These are phyloP conservation scores for Letharia columbiana DNA, from an alignment of 495 filamentous ascomycete species.

Conservation along the genomic window DNA sequence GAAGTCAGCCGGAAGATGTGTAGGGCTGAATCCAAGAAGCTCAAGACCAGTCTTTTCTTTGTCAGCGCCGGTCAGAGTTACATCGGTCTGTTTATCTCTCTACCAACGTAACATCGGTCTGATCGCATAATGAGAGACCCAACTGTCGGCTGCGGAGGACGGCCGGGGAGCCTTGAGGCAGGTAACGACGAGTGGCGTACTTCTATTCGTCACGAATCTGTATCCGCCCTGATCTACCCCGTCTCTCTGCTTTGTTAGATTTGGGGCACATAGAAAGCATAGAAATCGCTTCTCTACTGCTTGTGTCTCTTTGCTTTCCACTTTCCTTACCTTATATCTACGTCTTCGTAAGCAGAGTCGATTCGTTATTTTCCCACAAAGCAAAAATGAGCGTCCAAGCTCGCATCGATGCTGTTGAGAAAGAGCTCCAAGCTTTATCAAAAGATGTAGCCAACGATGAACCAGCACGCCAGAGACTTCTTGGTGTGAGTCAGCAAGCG, in stretches of 20 bases:
- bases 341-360: neutral
- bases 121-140: neutral
- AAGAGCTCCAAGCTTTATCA: neutral
- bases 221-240: too few species aligned
- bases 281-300: neutral
- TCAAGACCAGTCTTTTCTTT: neutral
- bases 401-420: conserved; percentile 1
- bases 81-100: neutral
- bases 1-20: neutral
- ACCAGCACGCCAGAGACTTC: neutral
- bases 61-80: neutral
- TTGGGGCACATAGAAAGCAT: neutral
- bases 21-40: neutral
- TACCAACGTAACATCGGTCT: neutral
- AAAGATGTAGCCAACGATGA: neutral
- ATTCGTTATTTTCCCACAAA: neutral
- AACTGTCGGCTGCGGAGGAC: neutral
- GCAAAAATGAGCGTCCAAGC: neutral
- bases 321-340: neutral
- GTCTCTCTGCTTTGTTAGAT: neutral
- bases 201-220: too few species aligned
- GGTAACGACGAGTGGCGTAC: too few species aligned
- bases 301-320: neutral
- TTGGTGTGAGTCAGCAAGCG: neutral
- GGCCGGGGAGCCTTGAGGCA: too few species aligned